These are phyloP conservation scores for Talaromyces funiculosus DNA, from an alignment of 2,329 filamentous ascomycete genomes.

Conservation along the genomic window DNA sequence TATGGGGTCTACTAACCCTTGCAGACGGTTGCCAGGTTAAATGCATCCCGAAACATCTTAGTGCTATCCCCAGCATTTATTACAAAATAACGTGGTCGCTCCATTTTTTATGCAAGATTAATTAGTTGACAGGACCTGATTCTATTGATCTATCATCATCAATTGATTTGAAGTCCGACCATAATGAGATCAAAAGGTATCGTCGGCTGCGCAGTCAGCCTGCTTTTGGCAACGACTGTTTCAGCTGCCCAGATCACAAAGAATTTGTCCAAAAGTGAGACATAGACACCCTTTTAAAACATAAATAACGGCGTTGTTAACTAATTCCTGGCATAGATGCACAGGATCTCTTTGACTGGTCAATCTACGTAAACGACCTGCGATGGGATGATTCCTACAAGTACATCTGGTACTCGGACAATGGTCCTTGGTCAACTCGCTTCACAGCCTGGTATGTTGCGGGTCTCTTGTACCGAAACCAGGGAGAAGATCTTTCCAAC, in stretches of 20 bases:
- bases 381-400: constrained; percentile 4
- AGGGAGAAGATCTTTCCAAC: not conserved
- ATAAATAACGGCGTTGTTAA: not conserved
- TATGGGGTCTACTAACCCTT: not conserved
- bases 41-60: not conserved
- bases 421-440: not conserved
- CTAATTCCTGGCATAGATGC: not conserved
- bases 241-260: constrained; percentile 1
- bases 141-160: not conserved
- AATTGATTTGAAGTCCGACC: not conserved
- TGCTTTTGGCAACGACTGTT: not conserved
- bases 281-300: not conserved
- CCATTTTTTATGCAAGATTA: not conserved
- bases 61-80: not conserved
- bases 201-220: not conserved
- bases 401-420: constrained; percentile 4
- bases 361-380: constrained; percentile 1
- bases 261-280: not conserved
- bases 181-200: not conserved
- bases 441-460: constrained; percentile 3
- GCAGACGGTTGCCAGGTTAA: not conserved
- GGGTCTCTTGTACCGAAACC: not conserved
- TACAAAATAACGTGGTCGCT: not conserved
- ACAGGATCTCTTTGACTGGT: constrained; percentile 6
- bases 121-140: not conserved